Base-by-base conservation (phyloP, 805 yeast species). In the Candida nemodendra region DNA sequence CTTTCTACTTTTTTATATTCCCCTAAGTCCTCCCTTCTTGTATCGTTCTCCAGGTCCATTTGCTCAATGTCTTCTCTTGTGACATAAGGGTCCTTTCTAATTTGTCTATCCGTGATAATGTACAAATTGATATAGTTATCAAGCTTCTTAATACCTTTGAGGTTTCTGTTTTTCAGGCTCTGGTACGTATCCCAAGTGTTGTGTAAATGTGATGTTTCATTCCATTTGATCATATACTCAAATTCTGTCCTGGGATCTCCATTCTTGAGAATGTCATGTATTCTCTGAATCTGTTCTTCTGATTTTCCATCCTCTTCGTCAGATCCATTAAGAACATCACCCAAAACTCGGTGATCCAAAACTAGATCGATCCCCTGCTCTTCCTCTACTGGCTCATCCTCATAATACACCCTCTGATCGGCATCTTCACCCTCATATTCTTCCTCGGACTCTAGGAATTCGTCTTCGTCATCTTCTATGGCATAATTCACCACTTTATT, bases 31-130 rank as follows among this genome's bases (percentile, higher is more conserved):
- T 91, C 98, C 27, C 85, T 68, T 56, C 82, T 73, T 32, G 96
- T 74, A 56, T 89, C 97, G 18, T 80, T 76, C 54, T 91, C 98
- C 47, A 91, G 75, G 54, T 89, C 96, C 89, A 91, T 82, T 15
- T 88, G 82, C 61, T 91, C 99, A 27, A 91, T 71, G 49, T 93
- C 98, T 63, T 91, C 99, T 37, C 84, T 76, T 1, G 96, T 87
- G 3, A 95, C 86, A 41, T 68, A 62, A 0, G 95, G 85, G 55
- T 91, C 97, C 32, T 68, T 69, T 50, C 96, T 74, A 30, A 89
- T 72, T 54, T 85, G 85, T 50, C 77, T 76, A 55, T 90, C 96
- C 41, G 74, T 64, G 5, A 85, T 65, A 38, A 93, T 78, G 54
- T 65, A 78, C 52, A 83, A 88, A 54, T 82, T 84, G 57, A 90